Evolutionary conservation across 768 basidiomycete genomes (phyloP).

Genomic region (Lepiota venenata): DNA sequence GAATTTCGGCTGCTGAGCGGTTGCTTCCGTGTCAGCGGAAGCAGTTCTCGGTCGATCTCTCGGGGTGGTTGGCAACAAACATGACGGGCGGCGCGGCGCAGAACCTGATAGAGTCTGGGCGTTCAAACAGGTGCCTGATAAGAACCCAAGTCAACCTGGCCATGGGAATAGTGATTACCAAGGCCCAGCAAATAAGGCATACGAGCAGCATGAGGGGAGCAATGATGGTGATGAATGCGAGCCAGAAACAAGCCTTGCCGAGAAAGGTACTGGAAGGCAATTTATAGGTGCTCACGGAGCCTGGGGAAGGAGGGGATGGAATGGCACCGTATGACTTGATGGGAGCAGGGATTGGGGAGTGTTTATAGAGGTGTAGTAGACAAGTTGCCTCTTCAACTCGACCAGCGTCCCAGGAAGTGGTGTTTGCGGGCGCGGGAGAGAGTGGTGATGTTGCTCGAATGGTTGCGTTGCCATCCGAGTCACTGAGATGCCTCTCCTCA

Average conservation of each 20-base stretch:
- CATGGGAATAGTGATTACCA: conserved; percentile 96
- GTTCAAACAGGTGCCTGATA: conserved; percentile 72
- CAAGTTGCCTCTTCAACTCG: conserved; percentile 44
- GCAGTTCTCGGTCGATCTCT: conserved; percentile 13
- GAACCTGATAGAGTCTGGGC: conserved; percentile 87
- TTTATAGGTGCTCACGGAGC: conserved; percentile 25
- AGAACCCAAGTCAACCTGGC: conserved; percentile 97
- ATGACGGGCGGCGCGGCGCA: conserved; percentile 81
- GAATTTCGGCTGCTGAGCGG: conserved; percentile 35
- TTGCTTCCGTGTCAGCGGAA: conserved; percentile 18
- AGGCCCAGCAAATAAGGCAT: conserved; percentile 91
- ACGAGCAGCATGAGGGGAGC: conserved; percentile 87
- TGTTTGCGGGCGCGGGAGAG: conserved; percentile 6
- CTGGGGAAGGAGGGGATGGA: conserved; percentile 25
- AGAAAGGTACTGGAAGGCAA: conserved; percentile 43
- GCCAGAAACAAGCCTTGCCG: conserved; percentile 82
- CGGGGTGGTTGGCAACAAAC: conserved; percentile 38
- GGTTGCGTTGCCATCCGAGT: conserved; percentile 33
- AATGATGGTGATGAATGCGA: conserved; percentile 69
- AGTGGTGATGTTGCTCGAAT: conserved; percentile 31
- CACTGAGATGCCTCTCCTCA: conserved; percentile 25
- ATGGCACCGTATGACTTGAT: conserved; percentile 74
- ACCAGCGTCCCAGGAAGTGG: conserved; percentile 41
- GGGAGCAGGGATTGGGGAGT: conserved; percentile 33
- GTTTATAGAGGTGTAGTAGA: conserved; percentile 30